phyloP scores from a whole-genome alignment of 495 filamentous ascomycete genomes.

The Poronia punctata region DNA sequence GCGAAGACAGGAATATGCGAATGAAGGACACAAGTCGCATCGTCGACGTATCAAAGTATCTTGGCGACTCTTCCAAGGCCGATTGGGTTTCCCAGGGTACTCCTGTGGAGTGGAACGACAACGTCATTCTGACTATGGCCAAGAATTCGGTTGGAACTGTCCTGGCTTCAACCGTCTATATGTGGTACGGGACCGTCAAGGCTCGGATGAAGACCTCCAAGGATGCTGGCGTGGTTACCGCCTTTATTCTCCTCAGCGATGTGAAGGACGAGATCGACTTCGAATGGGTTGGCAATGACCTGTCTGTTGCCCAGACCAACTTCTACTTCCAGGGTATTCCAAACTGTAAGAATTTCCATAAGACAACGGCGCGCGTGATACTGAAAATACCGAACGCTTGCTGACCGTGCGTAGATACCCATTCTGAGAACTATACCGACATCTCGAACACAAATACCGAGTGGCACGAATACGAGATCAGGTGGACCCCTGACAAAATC shows the following conservation, averaged over 20 bases:
- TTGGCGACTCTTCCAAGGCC: constrained; percentile 67
- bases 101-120: constrained; percentile 52
- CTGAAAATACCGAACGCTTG: background rate
- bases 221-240: constrained; percentile 83
- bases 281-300: constrained; percentile 81
- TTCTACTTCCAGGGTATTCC: constrained; percentile 95
- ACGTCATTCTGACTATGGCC: constrained; percentile 83
- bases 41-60: constrained; percentile 64
- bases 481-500: constrained; percentile 81
- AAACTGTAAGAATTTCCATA: constrained; percentile 59
- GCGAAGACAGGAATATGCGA: constrained; percentile 64
- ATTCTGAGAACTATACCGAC: constrained; percentile 62
- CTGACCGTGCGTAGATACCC: constrained; percentile 49
- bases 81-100: constrained; percentile 87
- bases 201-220: constrained; percentile 80
- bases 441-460: constrained; percentile 66
- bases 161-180: constrained; percentile 76
- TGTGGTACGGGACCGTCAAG: constrained; percentile 95
- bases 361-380: background rate
- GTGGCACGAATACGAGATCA: constrained; percentile 86
- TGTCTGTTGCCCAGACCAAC: constrained; percentile 79
- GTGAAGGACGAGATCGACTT: constrained; percentile 98
- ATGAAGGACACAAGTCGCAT: constrained; percentile 64
- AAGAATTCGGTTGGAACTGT: constrained; percentile 77
- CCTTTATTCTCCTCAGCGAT: constrained; percentile 90